Evolutionary conservation across 2,329 filamentous ascomycete species (phyloP).

Genomic region (Aspergillus quadricinctus): DNA sequence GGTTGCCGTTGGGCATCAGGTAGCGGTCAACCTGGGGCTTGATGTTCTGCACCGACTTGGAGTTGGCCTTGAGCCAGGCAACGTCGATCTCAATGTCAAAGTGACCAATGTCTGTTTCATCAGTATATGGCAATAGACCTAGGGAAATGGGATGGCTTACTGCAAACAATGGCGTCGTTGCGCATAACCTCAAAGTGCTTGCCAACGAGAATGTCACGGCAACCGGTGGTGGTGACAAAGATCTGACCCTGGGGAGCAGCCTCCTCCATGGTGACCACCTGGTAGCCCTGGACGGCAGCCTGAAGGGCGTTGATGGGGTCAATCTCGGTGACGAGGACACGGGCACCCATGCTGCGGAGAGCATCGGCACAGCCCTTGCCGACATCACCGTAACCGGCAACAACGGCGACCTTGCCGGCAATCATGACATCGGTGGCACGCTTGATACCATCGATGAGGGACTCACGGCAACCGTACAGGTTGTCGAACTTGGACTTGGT

Average conservation of each 20-base stretch:
- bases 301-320: conserved; percentile 99
- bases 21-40: conserved; percentile 99
- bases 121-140: neutral
- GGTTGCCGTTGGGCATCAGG: conserved; percentile 85
- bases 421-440: conserved; percentile 99
- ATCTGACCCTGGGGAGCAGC: conserved; percentile 86
- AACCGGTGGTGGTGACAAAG: conserved; percentile 98
- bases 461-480: conserved; percentile 98
- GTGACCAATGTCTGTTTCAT: conserved; percentile 81
- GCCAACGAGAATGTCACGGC: conserved; percentile 93
- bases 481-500: conserved; percentile 99
- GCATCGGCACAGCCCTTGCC: conserved; percentile 97
- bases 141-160: conserved; percentile 46
- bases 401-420: conserved; percentile 96
- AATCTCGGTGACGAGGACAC: conserved; percentile 92
- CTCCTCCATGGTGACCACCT: conserved; percentile 98
- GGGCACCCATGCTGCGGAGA: conserved; percentile 94
- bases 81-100: conserved; percentile 99
- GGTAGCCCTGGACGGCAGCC: conserved; percentile 93
- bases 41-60: conserved; percentile 92
- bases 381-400: conserved; percentile 98
- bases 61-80: conserved; percentile 98
- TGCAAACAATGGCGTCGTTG: conserved; percentile 99
- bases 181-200: conserved; percentile 91
- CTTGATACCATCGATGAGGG: conserved; percentile 99